Base-by-base conservation (phyloP, 495 filamentous ascomycete species). In the Xylaria cubensis region DNA sequence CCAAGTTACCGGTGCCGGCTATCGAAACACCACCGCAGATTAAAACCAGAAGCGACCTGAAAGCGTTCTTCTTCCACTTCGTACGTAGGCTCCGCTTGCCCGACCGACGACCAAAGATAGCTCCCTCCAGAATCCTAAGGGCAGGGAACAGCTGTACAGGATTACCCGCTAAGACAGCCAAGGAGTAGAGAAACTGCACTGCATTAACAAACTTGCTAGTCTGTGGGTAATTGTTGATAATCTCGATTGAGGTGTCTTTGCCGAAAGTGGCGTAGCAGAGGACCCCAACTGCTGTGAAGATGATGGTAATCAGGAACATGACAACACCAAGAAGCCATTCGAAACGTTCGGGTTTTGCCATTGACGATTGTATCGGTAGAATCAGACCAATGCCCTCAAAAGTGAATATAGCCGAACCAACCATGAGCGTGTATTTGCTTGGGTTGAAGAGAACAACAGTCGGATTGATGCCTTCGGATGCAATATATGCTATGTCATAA, bases 321-420 rank as follows among this genome's bases (percentile, higher is more conserved):
- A 92, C 86, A 0, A 84, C 26, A 48, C 79, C 88, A 0, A 92
- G 85, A 3, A 92, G 82, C 70, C 80, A 81, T 72, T 86, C 83
- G 74, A 92, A 92, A 21, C 86, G 84, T 55, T 90, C 76, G 0
- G 90, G 90, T 44, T 88, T 74, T 26, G 83, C 82, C 90, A 92
- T 92, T 39, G 86, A 88, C 12, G 86, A 87, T 74, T 90, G 88
- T 64, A 92, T 91, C 0, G 90, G 90, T 1, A 92, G 80, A 67
- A 92, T 88, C 21, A 92, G 83, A 4, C 90, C 90, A 36, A 92
- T 91, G 26, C 90, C 90, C 78, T 92, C 90, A 67, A 90, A 92
- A 1, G 89, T 90, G 78, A 91, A 92, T 78, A 92, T 91, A 3
- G 88, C 85, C 3, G 88, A 83, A 65, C 90, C 90, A 64, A 92